These are phyloP conservation scores for Gyromitra esculenta DNA, from an alignment of 2,329 filamentous ascomycete genomes.

Conservation along the genomic window DNA sequence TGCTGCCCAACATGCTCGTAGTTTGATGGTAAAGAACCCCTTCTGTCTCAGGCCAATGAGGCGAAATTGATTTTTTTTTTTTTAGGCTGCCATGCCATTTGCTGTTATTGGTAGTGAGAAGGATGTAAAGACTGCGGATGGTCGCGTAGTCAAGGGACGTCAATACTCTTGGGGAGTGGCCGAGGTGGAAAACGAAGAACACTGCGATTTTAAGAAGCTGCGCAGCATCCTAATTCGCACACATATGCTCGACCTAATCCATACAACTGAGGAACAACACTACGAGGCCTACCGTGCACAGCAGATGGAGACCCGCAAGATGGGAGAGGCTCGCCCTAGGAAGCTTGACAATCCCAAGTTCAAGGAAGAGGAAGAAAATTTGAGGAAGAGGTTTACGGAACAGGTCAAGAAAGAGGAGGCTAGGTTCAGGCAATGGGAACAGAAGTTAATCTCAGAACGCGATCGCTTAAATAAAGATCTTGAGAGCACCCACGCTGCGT, in stretches of 20 bases:
- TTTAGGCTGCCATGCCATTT: conserved; percentile 87
- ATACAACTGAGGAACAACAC: conserved; percentile 98
- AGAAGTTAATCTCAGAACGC: conserved; percentile 98
- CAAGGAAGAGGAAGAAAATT: conserved; percentile 98
- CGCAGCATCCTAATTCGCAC: conserved; percentile 98
- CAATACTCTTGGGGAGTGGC: conserved; percentile 99
- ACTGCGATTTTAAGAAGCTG: conserved; percentile 99
- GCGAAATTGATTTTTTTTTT: conserved; percentile 22
- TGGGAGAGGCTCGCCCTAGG: conserved; percentile 93
- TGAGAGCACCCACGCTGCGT: conserved; percentile 91
- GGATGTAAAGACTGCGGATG: conserved; percentile 95
- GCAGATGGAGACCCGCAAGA: conserved; percentile 99
- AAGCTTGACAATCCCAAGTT: conserved; percentile 99
- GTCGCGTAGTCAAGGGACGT: conserved; percentile 96
- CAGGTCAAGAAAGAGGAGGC: conserved; percentile 99
- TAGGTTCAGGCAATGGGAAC: conserved; percentile 99
- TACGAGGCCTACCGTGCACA: conserved; percentile 99
- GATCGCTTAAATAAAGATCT: conserved; percentile 99
- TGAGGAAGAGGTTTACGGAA: conserved; percentile 98
- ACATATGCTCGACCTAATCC: conserved; percentile 99
- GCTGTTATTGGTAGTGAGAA: conserved; percentile 99
- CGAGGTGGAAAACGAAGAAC: conserved; percentile 99
- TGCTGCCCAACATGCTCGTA: conserved; percentile 91
- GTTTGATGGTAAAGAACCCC: conserved; percentile 72
- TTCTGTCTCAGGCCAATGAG: background rate